Percentiles rank a stretch among this genome's conserved stretches.
Evolutionary conservation across 2,329 filamentous ascomycete species (phyloP).

Genomic region (Aspergillus viridinutans): DNA sequence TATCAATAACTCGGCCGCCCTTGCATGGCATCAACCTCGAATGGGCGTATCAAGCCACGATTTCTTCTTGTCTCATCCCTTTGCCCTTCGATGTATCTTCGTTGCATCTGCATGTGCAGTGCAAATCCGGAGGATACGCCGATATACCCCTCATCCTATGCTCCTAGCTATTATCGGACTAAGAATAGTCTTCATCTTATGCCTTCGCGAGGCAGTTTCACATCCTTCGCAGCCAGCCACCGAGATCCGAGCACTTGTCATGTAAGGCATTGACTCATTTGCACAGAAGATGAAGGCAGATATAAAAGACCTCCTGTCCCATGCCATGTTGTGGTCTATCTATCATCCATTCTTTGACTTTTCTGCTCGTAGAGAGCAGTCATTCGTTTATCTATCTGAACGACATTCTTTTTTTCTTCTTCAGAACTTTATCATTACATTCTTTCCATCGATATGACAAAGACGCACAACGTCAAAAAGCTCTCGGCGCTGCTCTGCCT

Average conservation of each 20-base stretch:
- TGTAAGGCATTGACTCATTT: no score
- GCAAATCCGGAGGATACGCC: not conserved
- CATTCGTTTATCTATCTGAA: not conserved
- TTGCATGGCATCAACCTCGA: constrained; percentile 6
- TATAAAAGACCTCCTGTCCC: not conserved
- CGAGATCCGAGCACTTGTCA: no score
- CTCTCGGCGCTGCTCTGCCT: constrained; percentile 29
- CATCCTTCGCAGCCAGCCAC: no score
- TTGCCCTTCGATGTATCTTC: not conserved
- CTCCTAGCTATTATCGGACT: not conserved
- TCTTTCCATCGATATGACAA: not conserved
- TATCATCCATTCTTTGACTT: constrained; percentile 4
- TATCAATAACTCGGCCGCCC: not conserved
- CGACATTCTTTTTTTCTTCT: not conserved
- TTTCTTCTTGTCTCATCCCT: not conserved
- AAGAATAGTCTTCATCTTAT: not conserved
- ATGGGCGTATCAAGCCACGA: constrained; percentile 1
- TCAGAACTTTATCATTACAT: not conserved
- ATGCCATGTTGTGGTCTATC: not conserved
- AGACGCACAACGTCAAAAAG: constrained; percentile 24
- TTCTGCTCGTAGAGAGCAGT: not conserved
- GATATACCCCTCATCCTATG: not conserved
- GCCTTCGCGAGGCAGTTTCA: no score
- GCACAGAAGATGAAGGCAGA: not conserved
- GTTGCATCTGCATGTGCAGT: not conserved